Evolutionary conservation across 371 early-diverging fungal genomes (phyloP).

Genomic region (Mucor indicus): DNA sequence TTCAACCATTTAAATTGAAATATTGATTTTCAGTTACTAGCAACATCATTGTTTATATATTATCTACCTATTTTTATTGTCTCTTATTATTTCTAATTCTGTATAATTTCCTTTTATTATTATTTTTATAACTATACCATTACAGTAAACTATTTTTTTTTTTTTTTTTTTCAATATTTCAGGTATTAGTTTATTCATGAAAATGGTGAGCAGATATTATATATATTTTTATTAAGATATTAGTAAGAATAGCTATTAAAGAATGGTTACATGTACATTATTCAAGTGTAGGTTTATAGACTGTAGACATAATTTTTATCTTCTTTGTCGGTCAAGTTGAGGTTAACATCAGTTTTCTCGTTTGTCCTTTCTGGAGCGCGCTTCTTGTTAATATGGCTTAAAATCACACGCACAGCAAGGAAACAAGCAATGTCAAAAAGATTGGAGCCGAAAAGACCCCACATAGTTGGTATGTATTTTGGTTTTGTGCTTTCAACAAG

Average conservation of each 20-base stretch:
- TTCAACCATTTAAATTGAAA: no score
- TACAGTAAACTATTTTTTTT: no score
- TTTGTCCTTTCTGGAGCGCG: constrained; percentile 1
- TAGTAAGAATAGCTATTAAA: not conserved
- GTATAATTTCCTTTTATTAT: no score
- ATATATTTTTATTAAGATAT: no score
- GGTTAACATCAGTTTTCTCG: constrained; percentile 14
- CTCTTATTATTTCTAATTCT: no score
- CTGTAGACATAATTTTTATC: constrained; percentile 31
- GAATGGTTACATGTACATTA: not conserved
- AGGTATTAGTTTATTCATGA: no score
- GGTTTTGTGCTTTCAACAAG: constrained; percentile 9
- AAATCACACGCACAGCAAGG: not conserved
- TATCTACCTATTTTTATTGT: no score
- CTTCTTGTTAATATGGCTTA: constrained; percentile 1
- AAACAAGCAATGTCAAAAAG: not conserved
- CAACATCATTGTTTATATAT: no score
- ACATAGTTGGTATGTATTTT: not conserved
- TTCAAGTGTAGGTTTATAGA: constrained; percentile 13
- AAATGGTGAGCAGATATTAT: no score
- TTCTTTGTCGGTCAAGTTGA: constrained; percentile 26
- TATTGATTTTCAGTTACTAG: no score
- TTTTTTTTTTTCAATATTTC: no score
- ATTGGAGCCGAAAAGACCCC: constrained; percentile 1
- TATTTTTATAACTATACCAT: no score